phyloP scores from a whole-genome alignment of 768 basidiomycete species.

The Tylopilus cervinicoccineus region DNA sequence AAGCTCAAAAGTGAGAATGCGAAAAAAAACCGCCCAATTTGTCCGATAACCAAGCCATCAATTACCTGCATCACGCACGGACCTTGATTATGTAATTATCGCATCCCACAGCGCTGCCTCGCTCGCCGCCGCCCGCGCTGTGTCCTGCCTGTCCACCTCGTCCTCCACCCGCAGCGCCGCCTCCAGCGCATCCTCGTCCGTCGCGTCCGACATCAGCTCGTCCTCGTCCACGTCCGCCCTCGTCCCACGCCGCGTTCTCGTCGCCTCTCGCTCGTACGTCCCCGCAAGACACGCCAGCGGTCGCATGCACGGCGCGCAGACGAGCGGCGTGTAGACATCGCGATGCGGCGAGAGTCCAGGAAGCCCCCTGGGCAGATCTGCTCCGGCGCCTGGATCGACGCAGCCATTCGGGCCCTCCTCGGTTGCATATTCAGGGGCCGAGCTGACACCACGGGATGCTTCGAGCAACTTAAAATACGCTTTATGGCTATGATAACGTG shows the following conservation, averaged over 20 bases:
- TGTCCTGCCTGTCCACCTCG: slow-evolving; percentile 37
- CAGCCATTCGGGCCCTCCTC: slow-evolving; percentile 17
- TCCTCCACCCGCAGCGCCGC: slow-evolving; percentile 43
- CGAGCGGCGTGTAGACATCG: slow-evolving; percentile 34
- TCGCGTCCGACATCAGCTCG: slow-evolving; percentile 29
- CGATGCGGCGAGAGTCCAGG: slow-evolving; percentile 23
- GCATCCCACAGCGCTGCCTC: slow-evolving; percentile 42
- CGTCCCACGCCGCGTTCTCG: slow-evolving; percentile 13
- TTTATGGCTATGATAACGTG: slow-evolving; percentile 34
- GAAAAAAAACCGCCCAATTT: slow-evolving; percentile 17
- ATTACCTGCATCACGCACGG: slow-evolving; percentile 29
- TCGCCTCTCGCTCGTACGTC: slow-evolving; percentile 24
- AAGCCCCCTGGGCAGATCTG: neutral
- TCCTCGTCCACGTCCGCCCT: slow-evolving; percentile 20
- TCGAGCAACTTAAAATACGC: slow-evolving; percentile 39
- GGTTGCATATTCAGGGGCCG: neutral
- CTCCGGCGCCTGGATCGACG: slow-evolving; percentile 5
- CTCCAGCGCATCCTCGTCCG: slow-evolving; percentile 36
- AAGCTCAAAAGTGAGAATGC: slow-evolving; percentile 17
- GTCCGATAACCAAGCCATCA: slow-evolving; percentile 11
- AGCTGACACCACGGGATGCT: slow-evolving; percentile 3
- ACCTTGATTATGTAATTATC: slow-evolving; percentile 10
- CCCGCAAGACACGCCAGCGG: slow-evolving; percentile 14
- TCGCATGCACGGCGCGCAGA: slow-evolving; percentile 26
- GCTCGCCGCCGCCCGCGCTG: slow-evolving; percentile 26